These are phyloP conservation scores for Ilyonectria robusta DNA, from an alignment of 2,329 filamentous ascomycete species.

Conservation along the genomic window DNA sequence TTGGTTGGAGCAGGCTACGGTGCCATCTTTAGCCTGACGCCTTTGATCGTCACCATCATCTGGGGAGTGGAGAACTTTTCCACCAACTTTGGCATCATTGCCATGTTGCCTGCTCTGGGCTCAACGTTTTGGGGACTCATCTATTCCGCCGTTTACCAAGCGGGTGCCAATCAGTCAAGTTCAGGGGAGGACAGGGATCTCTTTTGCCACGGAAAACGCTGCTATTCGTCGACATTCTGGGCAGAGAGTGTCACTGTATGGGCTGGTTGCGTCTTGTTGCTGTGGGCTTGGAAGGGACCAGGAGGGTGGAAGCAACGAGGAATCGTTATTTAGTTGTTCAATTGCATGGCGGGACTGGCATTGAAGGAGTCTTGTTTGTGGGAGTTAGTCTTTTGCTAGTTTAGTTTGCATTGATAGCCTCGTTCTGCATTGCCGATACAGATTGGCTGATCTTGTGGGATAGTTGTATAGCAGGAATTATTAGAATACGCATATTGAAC, in stretches of 20 bases:
- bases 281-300: conserved; percentile 85
- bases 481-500: too few relatives aligned
- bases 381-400: neutral
- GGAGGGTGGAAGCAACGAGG: conserved; percentile 83
- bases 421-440: neutral
- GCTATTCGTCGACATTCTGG: conserved; percentile 89
- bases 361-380: conserved; percentile 1
- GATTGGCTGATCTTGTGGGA: too few relatives aligned
- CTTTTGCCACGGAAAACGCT: conserved; percentile 85
- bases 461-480: too few relatives aligned
- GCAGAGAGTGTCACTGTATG: conserved; percentile 86
- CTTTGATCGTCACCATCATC: conserved; percentile 95
- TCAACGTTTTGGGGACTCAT: conserved; percentile 91
- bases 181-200: conserved; percentile 58
- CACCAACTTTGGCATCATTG: conserved; percentile 97
- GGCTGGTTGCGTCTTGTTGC: conserved; percentile 79
- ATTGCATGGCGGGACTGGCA: neutral
- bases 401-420: neutral
- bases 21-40: conserved; percentile 88
- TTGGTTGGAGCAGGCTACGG: conserved; percentile 93
- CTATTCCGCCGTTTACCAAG: conserved; percentile 87
- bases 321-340: conserved; percentile 69
- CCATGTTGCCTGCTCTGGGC: conserved; percentile 89
- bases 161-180: conserved; percentile 65
- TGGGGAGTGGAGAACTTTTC: conserved; percentile 99